These are phyloP conservation scores for Saturnispora zaruensis DNA, from an alignment of 805 yeast genomes.

Conservation along the genomic window DNA sequence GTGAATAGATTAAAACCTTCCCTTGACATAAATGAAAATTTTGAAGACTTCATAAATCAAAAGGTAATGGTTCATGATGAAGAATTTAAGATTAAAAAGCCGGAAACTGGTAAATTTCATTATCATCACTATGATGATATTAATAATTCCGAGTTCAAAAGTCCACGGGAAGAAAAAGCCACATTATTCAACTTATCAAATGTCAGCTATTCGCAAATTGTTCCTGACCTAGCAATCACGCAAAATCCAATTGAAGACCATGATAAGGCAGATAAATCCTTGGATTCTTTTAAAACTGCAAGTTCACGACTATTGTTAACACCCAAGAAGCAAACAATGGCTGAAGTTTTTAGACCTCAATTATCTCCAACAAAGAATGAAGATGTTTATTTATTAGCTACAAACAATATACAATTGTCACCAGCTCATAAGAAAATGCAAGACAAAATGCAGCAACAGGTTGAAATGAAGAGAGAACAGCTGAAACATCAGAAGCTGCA, in stretches of 20 bases:
- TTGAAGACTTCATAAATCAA: constrained; percentile 25
- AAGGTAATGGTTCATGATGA: constrained; percentile 28
- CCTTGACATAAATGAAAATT: constrained; percentile 13
- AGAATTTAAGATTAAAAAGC: constrained; percentile 21
- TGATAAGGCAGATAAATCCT: neutral
- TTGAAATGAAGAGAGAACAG: constrained; percentile 8
- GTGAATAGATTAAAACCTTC: constrained; percentile 1
- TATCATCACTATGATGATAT: constrained; percentile 10
- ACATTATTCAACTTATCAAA: constrained; percentile 12
- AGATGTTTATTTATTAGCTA: neutral
- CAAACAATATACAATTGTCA: constrained; percentile 1
- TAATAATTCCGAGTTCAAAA: neutral
- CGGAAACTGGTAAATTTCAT: constrained; percentile 16
- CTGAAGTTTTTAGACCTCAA: constrained; percentile 3
- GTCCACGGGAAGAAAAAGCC: constrained; percentile 20
- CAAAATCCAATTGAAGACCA: constrained; percentile 8
- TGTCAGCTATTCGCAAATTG: constrained; percentile 16
- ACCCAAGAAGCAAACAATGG: constrained; percentile 3
- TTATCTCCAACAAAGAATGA: constrained; percentile 1
- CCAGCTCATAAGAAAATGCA: constrained; percentile 15
- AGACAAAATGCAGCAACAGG: constrained; percentile 12
- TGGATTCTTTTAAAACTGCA: constrained; percentile 9
- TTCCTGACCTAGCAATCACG: constrained; percentile 26
- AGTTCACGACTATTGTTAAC: constrained; percentile 4
- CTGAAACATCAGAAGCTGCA: constrained; percentile 11